Conservation (phyloP, 306 rosid genomes). For the Benincasa hispida region DNA sequence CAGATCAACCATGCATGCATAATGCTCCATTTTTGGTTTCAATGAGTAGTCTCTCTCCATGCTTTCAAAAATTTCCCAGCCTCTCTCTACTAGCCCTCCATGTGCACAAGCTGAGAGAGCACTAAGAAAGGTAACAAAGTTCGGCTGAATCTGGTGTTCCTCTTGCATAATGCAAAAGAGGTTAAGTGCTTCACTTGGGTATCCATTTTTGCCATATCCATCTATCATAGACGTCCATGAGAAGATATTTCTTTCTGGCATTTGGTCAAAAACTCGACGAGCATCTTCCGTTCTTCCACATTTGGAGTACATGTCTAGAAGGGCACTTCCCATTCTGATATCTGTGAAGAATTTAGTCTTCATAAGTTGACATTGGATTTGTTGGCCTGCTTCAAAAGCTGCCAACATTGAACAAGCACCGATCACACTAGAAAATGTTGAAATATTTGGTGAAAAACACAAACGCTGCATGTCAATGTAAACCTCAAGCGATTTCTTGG, state of each 20-base stretch:
- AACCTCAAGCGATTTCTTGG: constrained; percentile 50
- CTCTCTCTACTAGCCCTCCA: constrained; percentile 66
- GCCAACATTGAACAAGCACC: constrained; percentile 77
- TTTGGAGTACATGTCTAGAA: constrained; percentile 73
- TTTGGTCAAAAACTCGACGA: constrained; percentile 46
- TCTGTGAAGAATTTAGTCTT: constrained; percentile 39
- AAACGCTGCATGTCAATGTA: constrained; percentile 60
- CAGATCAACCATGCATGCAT: constrained; percentile 83
- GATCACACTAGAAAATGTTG: constrained; percentile 76
- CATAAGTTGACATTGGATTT: constrained; percentile 64
- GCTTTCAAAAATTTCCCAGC: constrained; percentile 53
- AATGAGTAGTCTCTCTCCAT: constrained; percentile 48
- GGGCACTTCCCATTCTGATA: constrained; percentile 72
- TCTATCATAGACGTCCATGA: constrained; percentile 96
- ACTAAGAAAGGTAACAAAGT: constrained; percentile 65
- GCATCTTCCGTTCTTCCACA: constrained; percentile 67
- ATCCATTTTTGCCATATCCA: constrained; percentile 85
- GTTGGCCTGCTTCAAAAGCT: constrained; percentile 56
- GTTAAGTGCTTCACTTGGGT: constrained; percentile 54
- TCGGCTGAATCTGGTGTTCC: constrained; percentile 32
- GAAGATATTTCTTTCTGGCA: constrained; percentile 62
- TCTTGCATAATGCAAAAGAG: constrained; percentile 46
- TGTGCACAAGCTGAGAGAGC: constrained; percentile 82
- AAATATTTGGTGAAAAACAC: constrained; percentile 55
- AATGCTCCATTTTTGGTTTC: constrained; percentile 81